Conservation (phyloP, 768 basidiomycete species). For the Hypholoma sublateritium region DNA sequence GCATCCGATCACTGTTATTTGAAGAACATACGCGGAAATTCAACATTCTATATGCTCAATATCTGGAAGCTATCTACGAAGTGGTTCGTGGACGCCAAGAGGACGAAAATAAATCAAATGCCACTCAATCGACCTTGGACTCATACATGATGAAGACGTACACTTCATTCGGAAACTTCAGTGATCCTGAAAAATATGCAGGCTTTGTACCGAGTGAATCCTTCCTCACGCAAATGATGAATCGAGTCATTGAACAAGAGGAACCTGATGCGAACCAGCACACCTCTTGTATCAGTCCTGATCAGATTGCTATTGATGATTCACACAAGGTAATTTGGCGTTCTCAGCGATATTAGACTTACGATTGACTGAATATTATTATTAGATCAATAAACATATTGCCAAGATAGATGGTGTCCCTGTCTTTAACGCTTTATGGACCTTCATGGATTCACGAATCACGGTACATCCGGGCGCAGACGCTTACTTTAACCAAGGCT, state of each 20-base stretch:
- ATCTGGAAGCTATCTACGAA: not conserved
- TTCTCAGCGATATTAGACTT: too few relatives aligned
- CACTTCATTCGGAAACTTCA: not conserved
- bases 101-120: not conserved
- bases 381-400: conserved; percentile 25
- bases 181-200: conserved; percentile 4
- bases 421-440: conserved; percentile 23
- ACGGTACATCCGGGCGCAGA: conserved; percentile 18
- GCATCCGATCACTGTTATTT: not conserved
- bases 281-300: conserved; percentile 18
- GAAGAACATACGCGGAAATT: not conserved
- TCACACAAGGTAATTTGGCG: conserved; percentile 19
- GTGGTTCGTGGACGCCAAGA: not conserved
- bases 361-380: not conserved
- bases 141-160: not conserved
- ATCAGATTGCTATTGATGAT: conserved; percentile 23
- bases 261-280: conserved; percentile 25
- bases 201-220: conserved; percentile 22
- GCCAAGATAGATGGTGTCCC: conserved; percentile 19
- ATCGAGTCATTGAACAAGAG: conserved; percentile 19
- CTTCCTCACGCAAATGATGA: conserved; percentile 23
- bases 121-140: not conserved
- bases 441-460: conserved; percentile 20
- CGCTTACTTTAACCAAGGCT: conserved; percentile 21
- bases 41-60: not conserved